Evolutionary conservation across 805 yeast species (phyloP).

Genomic region (Schizosaccharomyces lindneri): DNA sequence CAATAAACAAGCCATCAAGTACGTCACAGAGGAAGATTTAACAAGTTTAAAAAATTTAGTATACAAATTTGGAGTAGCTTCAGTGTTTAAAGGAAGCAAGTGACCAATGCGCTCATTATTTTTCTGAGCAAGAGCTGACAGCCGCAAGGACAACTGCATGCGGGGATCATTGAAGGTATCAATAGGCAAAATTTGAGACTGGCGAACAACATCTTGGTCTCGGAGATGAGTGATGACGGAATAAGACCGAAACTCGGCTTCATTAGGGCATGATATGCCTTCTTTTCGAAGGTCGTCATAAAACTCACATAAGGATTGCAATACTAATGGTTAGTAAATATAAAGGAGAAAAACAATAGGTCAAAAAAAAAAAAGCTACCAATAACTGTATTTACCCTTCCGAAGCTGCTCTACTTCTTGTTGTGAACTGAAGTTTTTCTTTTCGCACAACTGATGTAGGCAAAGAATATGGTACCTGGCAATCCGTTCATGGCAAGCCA

Average conservation of each 20-base stretch:
- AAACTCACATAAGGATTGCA: conserved; percentile 70
- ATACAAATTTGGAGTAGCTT: conserved; percentile 37
- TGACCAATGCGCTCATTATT: conserved; percentile 18
- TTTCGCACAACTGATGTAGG: conserved; percentile 65
- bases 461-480: conserved; percentile 68
- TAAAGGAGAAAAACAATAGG: background rate
- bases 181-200: conserved; percentile 40
- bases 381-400: conserved; percentile 17
- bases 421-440: conserved; percentile 61
- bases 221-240: conserved; percentile 52
- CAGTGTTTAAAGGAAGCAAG: conserved; percentile 26
- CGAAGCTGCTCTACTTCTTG: conserved; percentile 89
- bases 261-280: conserved; percentile 52
- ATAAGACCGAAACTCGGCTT: conserved; percentile 82
- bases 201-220: conserved; percentile 67
- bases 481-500: conserved; percentile 75
- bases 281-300: conserved; percentile 53
- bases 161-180: conserved; percentile 26
- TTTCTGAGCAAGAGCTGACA: conserved; percentile 42
- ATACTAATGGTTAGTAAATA: conserved; percentile 16
- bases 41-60: conserved; percentile 37
- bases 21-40: conserved; percentile 29
- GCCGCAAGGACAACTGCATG: conserved; percentile 46
- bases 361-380: background rate
- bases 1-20: conserved; percentile 43